A percentile compares a stretch with the other conserved stretches of the same genome.
Conservation (phyloP, 2,329 filamentous ascomycete genomes). For the Penicillium sp. region DNA sequence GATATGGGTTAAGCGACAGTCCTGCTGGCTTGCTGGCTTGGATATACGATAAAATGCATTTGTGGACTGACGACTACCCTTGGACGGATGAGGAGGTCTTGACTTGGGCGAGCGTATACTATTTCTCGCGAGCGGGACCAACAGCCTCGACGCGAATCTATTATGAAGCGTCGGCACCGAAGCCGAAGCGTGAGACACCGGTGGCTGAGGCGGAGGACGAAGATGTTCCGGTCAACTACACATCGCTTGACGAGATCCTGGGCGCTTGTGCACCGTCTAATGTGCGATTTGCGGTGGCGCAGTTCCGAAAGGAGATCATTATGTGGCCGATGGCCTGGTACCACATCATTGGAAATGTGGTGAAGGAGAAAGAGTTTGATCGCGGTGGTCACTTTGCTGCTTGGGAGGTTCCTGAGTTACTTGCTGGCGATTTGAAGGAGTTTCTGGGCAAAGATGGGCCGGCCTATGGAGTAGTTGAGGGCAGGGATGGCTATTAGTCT, state of each 20-base stretch:
- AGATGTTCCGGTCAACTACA: conserved; percentile 10
- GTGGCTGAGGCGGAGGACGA: background rate
- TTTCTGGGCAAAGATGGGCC: conserved; percentile 53
- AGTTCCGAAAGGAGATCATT: conserved; percentile 57
- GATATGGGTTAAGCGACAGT: conserved; percentile 70
- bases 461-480: conserved; percentile 39
- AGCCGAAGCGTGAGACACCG: conserved; percentile 10
- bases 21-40: conserved; percentile 74
- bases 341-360: conserved; percentile 55
- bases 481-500: conserved; percentile 39
- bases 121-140: conserved; percentile 70
- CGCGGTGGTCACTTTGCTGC: conserved; percentile 59
- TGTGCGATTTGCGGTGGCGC: conserved; percentile 59
- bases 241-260: conserved; percentile 29
- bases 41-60: conserved; percentile 80
- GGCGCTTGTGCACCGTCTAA: conserved; percentile 45
- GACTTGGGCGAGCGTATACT: conserved; percentile 75
- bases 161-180: conserved; percentile 62
- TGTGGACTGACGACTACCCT: conserved; percentile 73
- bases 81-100: conserved; percentile 79
- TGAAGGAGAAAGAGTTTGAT: conserved; percentile 51
- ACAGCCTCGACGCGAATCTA: conserved; percentile 72
- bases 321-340: conserved; percentile 57
- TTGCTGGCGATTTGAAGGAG: conserved; percentile 51
- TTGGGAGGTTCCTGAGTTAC: conserved; percentile 53